Conservation (phyloP, 441 rosid genomes). For the Corymbia citriodora region DNA sequence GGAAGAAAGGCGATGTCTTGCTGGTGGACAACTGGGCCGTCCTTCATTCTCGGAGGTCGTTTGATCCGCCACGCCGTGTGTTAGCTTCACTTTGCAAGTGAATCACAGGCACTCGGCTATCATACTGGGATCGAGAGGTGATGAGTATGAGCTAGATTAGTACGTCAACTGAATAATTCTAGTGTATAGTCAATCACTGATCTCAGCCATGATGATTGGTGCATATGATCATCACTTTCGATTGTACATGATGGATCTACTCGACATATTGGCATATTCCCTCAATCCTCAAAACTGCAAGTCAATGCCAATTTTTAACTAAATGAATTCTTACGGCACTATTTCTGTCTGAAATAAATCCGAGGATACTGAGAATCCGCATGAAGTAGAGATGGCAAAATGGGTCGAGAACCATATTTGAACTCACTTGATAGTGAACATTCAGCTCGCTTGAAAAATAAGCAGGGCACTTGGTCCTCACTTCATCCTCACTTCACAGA, state of each 20-base stretch:
- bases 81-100: conserved; percentile 50
- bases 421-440: background rate
- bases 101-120: background rate
- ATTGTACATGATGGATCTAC: background rate
- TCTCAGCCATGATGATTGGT: background rate
- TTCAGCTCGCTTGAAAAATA: background rate
- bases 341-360: background rate
- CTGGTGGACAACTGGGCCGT: conserved; percentile 82
- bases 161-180: background rate
- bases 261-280: background rate
- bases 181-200: background rate
- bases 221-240: background rate
- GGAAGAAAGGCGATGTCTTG: conserved; percentile 82
- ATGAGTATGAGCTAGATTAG: background rate
- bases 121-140: background rate
- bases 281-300: background rate
- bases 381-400: background rate
- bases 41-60: conserved; percentile 72
- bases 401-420: background rate
- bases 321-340: background rate
- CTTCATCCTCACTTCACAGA: background rate
- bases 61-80: conserved; percentile 62
- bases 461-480: background rate
- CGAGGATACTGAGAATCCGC: background rate
- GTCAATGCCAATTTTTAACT: background rate